Base-by-base conservation (phyloP, 352 stramenopile species). In the Pythium sukuiense region DNA sequence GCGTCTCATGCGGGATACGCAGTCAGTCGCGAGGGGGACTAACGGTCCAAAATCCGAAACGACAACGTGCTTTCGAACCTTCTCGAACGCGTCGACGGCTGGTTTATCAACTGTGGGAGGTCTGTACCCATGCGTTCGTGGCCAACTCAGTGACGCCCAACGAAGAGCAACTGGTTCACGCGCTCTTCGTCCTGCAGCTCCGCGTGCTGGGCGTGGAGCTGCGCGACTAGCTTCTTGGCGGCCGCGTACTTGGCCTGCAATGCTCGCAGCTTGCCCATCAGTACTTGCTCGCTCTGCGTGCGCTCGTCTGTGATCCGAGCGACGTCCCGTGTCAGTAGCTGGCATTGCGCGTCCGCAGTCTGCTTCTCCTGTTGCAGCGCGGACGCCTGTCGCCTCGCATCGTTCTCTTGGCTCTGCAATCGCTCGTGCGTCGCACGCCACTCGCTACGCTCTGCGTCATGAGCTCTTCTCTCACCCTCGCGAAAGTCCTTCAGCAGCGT, bases 401-500 rank as follows among this genome's bases (percentile, higher is more conserved):
- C 58, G 43, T 11, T 48, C 39, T 62, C 64, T 2, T 39, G 14
- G 14, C n/a, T 27, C 20, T 56, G 46, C 35, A 65, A 32, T 35
- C 30, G 58, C 16, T 53, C 35, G 27, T 62, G 39, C 8, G 33
- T 9, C 27, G 48, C 57, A 35, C 50, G 57, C 64, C 57, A 70
- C 33, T 55, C 49, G 7, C n/a, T 32, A 1, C 64, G 64, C 39
- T 85, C 63, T 33, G 74, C 70, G 20, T 77, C 50, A 53, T 76
- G 71, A 30, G 77, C 57, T 29, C 56, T 53, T 11, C 66, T 65
- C 57, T 86, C 74, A 5, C 37, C 54, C 18, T 69, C 69, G 18
- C 71, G 71, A 24, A 76, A 64, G 41, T 81, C 70, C 14, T 43
- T 50, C 27, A 59, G 52, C 18, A 78, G 37, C 32, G 62, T 58